Evolutionary conservation across 1,284 basidiomycete genomes (phyloP).

Genomic region (Cerrena zonata): DNA sequence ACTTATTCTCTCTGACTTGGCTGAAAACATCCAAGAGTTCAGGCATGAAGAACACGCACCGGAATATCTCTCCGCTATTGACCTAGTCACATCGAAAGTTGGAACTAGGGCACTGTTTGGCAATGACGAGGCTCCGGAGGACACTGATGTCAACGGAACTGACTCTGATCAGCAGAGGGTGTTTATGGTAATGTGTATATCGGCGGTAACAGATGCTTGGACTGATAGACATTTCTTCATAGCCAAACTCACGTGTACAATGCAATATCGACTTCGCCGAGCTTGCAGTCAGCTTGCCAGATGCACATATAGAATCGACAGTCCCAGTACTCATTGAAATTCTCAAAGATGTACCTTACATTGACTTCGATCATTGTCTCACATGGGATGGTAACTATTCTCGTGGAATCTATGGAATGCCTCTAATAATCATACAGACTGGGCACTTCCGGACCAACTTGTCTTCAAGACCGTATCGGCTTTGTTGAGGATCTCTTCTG

Average conservation of each 20-base stretch:
- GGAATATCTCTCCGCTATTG: slow-evolving; percentile 40
- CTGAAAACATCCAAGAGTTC: slow-evolving; percentile 52
- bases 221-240: neutral
- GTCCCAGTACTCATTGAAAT: slow-evolving; percentile 59
- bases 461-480: slow-evolving; percentile 72
- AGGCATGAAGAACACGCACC: slow-evolving; percentile 33
- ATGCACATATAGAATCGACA: slow-evolving; percentile 44
- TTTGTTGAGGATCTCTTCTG: slow-evolving; percentile 58
- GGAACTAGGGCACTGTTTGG: slow-evolving; percentile 35
- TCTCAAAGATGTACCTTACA: slow-evolving; percentile 61
- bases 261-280: slow-evolving; percentile 77
- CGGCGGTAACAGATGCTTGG: neutral
- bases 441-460: slow-evolving; percentile 78
- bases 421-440: slow-evolving; percentile 40
- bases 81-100: slow-evolving; percentile 58
- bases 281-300: slow-evolving; percentile 58
- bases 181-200: slow-evolving; percentile 49
- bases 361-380: slow-evolving; percentile 70
- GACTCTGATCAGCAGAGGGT: slow-evolving; percentile 29
- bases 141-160: slow-evolving; percentile 10
- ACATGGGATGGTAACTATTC: slow-evolving; percentile 63
- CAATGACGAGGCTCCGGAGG: slow-evolving; percentile 20
- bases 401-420: neutral
- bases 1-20: slow-evolving; percentile 76
- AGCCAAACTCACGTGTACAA: slow-evolving; percentile 61